Evolutionary conservation across 2,329 filamentous ascomycete species (phyloP).

Genomic region (Thielaviopsis ethacetica): DNA sequence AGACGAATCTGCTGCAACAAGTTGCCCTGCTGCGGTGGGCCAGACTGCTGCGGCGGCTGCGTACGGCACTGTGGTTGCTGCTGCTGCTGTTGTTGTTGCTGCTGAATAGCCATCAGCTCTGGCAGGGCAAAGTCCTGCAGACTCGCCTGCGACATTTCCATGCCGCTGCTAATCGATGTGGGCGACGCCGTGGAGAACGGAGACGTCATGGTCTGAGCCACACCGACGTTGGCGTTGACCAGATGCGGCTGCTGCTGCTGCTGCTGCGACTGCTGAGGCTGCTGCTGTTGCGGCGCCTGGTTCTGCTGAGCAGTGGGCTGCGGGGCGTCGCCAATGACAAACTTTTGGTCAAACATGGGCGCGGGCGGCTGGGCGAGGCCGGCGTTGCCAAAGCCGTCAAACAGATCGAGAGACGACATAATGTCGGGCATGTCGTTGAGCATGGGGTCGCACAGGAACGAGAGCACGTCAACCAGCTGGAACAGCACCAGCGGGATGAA

Average conservation of each 20-base stretch:
- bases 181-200: conserved; percentile 10
- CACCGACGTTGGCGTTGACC: background rate
- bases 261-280: background rate
- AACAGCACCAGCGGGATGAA: conserved; percentile 62
- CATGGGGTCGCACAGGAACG: conserved; percentile 42
- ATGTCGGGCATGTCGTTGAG: conserved; percentile 40
- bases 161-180: conserved; percentile 7
- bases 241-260: background rate
- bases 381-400: conserved; percentile 48
- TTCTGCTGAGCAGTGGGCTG: background rate
- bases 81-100: conserved; percentile 2
- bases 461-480: conserved; percentile 59
- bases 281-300: background rate
- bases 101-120: conserved; percentile 8
- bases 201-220: conserved; percentile 5
- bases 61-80: background rate
- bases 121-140: conserved; percentile 8
- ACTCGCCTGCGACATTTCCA: conserved; percentile 8
- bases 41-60: background rate
- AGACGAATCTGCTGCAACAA: conserved; percentile 1
- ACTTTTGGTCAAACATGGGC: conserved; percentile 17
- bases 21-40: background rate
- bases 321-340: conserved; percentile 4
- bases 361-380: conserved; percentile 39
- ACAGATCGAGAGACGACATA: conserved; percentile 42